A percentile compares a stretch with the other conserved stretches of the same genome.
phyloP scores from a whole-genome alignment of 805 yeast species.

The Starmerella roubikii region DNA sequence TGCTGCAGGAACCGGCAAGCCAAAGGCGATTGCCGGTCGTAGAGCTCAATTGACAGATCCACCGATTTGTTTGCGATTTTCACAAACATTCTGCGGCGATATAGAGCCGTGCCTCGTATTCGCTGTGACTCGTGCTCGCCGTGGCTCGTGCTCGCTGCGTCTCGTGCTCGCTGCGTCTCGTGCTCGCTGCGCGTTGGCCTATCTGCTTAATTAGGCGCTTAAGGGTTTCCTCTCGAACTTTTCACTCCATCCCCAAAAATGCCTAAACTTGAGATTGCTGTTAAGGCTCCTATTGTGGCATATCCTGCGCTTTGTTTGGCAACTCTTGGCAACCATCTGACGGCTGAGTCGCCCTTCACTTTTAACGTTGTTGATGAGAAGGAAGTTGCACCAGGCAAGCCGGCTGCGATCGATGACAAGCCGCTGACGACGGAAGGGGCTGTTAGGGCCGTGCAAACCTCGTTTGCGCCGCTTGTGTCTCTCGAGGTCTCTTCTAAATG shows the following conservation, averaged over 20 bases:
- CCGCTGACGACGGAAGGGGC: conserved; percentile 33
- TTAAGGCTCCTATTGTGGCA: conserved; percentile 73
- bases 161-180: no score
- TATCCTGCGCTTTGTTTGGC: conserved; percentile 71
- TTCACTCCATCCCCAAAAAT: not conserved
- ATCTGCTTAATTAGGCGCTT: no score
- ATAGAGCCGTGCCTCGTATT: no score
- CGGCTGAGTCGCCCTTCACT: conserved; percentile 33
- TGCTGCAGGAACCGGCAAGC: conserved; percentile 6
- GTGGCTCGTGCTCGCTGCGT: no score
- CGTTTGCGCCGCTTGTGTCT: conserved; percentile 33
- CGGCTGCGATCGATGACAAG: conserved; percentile 27
- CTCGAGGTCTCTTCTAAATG: conserved; percentile 35
- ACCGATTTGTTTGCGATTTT: not conserved
- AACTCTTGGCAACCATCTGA: conserved; percentile 47
- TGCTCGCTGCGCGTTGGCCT: no score
- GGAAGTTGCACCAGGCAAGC: conserved; percentile 34
- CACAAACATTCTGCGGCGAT: conserved; percentile 4
- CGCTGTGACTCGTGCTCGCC: no score
- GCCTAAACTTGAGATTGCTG: conserved; percentile 47
- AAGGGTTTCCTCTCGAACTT: no score
- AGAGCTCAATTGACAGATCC: conserved; percentile 3
- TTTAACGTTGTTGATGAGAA: conserved; percentile 64
- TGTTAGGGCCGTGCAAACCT: conserved; percentile 27
- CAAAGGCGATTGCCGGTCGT: conserved; percentile 7